Percentiles rank a stretch among this genome's conserved stretches.
phyloP scores from a whole-genome alignment of 2,329 filamentous ascomycete genomes.

The Diaporthe capsici region DNA sequence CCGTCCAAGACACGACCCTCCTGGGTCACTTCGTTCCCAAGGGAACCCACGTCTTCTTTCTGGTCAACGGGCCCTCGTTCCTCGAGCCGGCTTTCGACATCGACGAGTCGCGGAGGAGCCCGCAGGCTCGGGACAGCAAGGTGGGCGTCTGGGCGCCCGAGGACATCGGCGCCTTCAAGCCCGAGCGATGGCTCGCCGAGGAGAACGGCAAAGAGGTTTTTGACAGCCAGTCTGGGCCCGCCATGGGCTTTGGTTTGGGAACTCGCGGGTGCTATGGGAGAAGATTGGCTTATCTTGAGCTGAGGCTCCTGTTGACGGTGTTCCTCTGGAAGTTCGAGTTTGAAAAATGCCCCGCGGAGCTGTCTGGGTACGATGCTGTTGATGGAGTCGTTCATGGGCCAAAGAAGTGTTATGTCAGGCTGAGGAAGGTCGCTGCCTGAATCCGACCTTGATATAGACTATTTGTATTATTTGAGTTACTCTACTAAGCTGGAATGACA shows the following conservation, averaged over 20 bases:
- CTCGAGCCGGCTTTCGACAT: conserved; percentile 25
- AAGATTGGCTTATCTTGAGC: conserved; percentile 49
- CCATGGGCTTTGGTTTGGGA: conserved; percentile 44
- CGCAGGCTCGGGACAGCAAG: conserved; percentile 25
- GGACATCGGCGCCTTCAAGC: conserved; percentile 33
- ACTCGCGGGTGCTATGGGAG: conserved; percentile 48
- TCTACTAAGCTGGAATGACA: no score
- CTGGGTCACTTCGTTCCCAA: conserved; percentile 56
- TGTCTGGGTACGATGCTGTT: conserved; percentile 33
- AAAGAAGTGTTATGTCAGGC: conserved; percentile 32
- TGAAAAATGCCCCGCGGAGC: conserved; percentile 45
- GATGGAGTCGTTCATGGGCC: conserved; percentile 36
- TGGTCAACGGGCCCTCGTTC: conserved; percentile 51
- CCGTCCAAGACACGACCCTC: conserved; percentile 55
- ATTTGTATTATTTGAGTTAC: no score
- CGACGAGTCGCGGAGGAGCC: conserved; percentile 29
- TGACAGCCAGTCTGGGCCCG: conserved; percentile 46
- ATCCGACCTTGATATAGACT: background rate
- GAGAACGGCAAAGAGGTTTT: conserved; percentile 40
- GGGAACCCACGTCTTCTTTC: conserved; percentile 59
- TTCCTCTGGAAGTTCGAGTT: conserved; percentile 50
- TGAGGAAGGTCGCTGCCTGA: conserved; percentile 14
- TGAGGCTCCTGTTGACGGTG: conserved; percentile 46
- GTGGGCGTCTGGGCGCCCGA: conserved; percentile 10
- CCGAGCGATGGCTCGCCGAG: conserved; percentile 34